Base-by-base conservation (phyloP, 2,329 filamentous ascomycete species). In the Aspergillus fumigatus region DNA sequence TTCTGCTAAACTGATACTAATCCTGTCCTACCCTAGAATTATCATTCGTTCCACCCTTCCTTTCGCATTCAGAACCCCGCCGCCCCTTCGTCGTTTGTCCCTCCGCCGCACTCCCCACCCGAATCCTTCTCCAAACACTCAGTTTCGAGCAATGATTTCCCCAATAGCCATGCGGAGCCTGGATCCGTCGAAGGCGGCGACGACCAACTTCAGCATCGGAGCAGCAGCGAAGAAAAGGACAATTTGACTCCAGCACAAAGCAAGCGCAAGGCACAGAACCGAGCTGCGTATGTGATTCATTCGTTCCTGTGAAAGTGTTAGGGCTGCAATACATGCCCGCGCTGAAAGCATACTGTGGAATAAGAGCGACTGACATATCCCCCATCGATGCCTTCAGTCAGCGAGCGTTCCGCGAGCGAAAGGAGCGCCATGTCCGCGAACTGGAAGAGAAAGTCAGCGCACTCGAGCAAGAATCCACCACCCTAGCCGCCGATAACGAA, bases 391-490 rank as follows among this genome's bases (percentile, higher is more conserved):
- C 10, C 1, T 52, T 55, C 57, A 97, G 93, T 50, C 94, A 97
- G 81, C 88, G 93, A 66, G 93, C 94, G 32, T 97, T 97, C 74
- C 90, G 93, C 59, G 93, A 97, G 75, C 88, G 93, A 65, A 97
- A 97, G 75, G 93, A 97, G 73, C 88, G 87, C 56, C 92, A 96
- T 69, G 92, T 97, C 60, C 92, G 92, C 72, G 92, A 97, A 59
- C 86, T 97, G 25, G 92, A 97, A 75, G 84, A 86, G 56, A 94
- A 96, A 72, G 85, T 97, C 27, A 87, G 84, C 51, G 82, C 80
- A 50, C 84, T 97, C 32, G 88, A 96, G 70, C 85, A 86, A 58
- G 85, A 87, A 51, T 88, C 90, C 52, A 83, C 86, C 54, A 82
- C 84, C 35, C 83, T 94, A 0, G 83, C 87, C 43, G 84, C 87